These are phyloP conservation scores for Chalciporus chontae DNA, from an alignment of 768 basidiomycete species.

Conservation along the genomic window DNA sequence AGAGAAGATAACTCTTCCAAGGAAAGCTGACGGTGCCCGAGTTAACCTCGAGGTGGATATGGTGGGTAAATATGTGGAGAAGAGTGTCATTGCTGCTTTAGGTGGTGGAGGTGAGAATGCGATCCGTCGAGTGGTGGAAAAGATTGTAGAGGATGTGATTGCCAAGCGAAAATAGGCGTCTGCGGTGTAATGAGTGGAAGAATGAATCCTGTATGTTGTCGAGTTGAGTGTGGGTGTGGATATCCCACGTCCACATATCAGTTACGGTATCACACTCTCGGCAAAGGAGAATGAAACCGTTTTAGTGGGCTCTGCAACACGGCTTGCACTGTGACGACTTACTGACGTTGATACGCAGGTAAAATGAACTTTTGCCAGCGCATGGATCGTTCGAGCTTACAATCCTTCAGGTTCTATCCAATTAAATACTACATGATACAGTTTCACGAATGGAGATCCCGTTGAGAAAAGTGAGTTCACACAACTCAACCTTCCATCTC, in stretches of 20 bases:
- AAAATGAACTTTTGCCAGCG: neutral
- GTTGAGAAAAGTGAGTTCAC: slow-evolving; percentile 43
- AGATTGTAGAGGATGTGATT: slow-evolving; percentile 54
- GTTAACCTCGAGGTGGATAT: slow-evolving; percentile 97
- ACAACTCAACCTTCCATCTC: neutral
- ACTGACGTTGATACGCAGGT: slow-evolving; percentile 1
- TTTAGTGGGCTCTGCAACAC: neutral
- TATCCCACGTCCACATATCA: neutral
- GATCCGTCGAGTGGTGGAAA: slow-evolving; percentile 50
- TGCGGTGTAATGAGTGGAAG: neutral
- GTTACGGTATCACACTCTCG: neutral
- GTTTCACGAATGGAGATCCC: slow-evolving; percentile 35
- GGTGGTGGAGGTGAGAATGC: slow-evolving; percentile 50
- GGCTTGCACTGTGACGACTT: slow-evolving; percentile 7
- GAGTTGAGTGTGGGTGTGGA: neutral
- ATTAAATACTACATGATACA: neutral
- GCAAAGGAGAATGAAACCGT: slow-evolving; percentile 6
- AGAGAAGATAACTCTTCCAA: slow-evolving; percentile 74
- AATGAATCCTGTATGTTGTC: too few species aligned
- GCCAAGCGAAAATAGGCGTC: slow-evolving; percentile 30
- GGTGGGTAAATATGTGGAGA: slow-evolving; percentile 88
- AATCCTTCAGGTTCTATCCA: neutral
- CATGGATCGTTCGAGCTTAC: neutral
- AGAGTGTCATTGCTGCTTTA: slow-evolving; percentile 71
- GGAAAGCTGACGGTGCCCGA: slow-evolving; percentile 69